A percentile compares a stretch with the other conserved stretches of the same genome.
Evolutionary conservation across 2,329 filamentous ascomycete genomes (phyloP).

Genomic region (Monilinia fructigena): DNA sequence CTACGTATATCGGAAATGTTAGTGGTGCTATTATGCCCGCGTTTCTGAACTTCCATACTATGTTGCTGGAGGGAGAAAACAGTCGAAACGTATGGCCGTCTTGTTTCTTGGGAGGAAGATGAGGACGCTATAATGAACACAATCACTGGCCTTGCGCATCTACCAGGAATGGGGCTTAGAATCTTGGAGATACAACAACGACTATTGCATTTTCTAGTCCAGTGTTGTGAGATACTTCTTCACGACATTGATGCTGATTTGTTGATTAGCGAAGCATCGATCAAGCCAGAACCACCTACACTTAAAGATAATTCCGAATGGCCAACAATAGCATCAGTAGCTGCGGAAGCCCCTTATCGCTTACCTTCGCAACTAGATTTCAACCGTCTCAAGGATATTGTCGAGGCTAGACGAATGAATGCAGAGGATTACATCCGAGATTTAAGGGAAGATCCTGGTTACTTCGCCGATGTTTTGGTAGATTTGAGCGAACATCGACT

Average conservation of each 20-base stretch:
- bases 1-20: conserved; percentile 39
- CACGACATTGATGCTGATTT: conserved; percentile 47
- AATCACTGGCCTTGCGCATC: conserved; percentile 41
- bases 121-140: conserved; percentile 44
- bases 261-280: conserved; percentile 37
- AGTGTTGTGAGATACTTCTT: conserved; percentile 49
- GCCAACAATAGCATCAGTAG: conserved; percentile 44
- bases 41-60: conserved; percentile 40
- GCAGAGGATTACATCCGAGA: conserved; percentile 57
- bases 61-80: conserved; percentile 41
- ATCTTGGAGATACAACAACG: conserved; percentile 52
- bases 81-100: conserved; percentile 42
- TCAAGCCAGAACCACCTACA: conserved; percentile 44
- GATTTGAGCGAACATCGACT: conserved; percentile 45
- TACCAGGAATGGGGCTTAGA: conserved; percentile 49
- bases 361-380: conserved; percentile 50
- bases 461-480: neutral
- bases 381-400: conserved; percentile 45
- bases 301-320: conserved; percentile 40
- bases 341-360: conserved; percentile 54
- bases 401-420: conserved; percentile 44
- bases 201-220: conserved; percentile 50
- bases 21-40: conserved; percentile 32
- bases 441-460: conserved; percentile 30
- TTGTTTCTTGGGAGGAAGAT: conserved; percentile 43